Conservation (phyloP, 2,329 filamentous ascomycete genomes). For the Hawksworthiomyces lignivorus region DNA sequence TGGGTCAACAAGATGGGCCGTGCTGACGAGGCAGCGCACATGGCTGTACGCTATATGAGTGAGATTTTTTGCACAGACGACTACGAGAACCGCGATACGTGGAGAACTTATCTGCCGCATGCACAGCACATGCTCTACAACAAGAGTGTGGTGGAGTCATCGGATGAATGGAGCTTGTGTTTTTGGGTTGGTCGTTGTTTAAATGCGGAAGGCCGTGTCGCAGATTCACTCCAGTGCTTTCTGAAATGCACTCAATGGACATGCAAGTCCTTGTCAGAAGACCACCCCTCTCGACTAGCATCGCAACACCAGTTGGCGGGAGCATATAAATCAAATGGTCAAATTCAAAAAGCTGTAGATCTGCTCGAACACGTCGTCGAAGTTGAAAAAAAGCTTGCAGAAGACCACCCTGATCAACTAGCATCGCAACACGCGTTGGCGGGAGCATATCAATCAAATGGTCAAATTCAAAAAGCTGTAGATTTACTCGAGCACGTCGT, state of each 20-base stretch:
- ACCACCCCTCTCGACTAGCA: conserved; percentile 1
- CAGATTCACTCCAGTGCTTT: conserved; percentile 9
- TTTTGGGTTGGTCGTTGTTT: conserved; percentile 18
- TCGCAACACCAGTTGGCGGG: conserved; percentile 15
- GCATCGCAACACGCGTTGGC: conserved; percentile 1
- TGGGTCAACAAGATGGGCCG: conserved; percentile 20
- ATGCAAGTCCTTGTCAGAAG: conserved; percentile 4
- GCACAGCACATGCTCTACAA: conserved; percentile 17
- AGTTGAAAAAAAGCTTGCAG: conserved; percentile 3
- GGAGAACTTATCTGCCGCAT: conserved; percentile 23
- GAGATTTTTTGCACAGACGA: conserved; percentile 10
- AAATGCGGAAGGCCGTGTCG: conserved; percentile 14
- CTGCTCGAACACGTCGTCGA: conserved; percentile 1
- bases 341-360: conserved; percentile 16
- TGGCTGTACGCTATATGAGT: conserved; percentile 12
- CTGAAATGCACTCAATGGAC: conserved; percentile 5
- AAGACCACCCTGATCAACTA: conserved; percentile 1
- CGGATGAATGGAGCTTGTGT: conserved; percentile 16
- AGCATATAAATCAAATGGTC: conserved; percentile 15
- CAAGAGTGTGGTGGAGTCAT: conserved; percentile 10
- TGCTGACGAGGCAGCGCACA: background rate
- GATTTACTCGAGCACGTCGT: background rate
- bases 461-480: conserved; percentile 17
- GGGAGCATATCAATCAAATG: conserved; percentile 12
- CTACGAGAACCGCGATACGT: conserved; percentile 13